A percentile compares a stretch with the other conserved stretches of the same genome.
These are phyloP conservation scores for Epichloe bromicola DNA, from an alignment of 2,329 filamentous ascomycete species.

Conservation along the genomic window DNA sequence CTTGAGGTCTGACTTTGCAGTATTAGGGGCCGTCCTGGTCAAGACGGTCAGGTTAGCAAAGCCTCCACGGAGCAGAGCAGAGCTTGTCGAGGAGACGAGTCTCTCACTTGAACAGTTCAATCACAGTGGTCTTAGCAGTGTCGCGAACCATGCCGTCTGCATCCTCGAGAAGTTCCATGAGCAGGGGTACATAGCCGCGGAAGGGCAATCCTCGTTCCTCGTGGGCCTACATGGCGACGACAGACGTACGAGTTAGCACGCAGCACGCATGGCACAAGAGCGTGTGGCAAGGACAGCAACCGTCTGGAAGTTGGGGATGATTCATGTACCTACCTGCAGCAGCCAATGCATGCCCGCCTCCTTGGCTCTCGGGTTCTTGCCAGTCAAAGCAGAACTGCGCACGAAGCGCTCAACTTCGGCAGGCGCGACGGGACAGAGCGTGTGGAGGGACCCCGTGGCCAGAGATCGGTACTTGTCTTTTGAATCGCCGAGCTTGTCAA, in stretches of 20 bases:
- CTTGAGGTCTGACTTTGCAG: slow-evolving; percentile 80
- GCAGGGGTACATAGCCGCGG: slow-evolving; percentile 64
- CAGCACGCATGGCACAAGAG: slow-evolving; percentile 3
- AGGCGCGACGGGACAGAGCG: slow-evolving; percentile 58
- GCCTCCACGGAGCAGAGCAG: too few species aligned
- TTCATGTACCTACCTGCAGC: slow-evolving; percentile 44
- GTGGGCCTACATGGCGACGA: slow-evolving; percentile 50
- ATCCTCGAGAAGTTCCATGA: slow-evolving; percentile 83
- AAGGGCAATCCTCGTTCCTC: slow-evolving; percentile 68
- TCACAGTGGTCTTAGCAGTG: slow-evolving; percentile 66
- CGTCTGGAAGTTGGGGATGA: background rate
- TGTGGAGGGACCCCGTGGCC: slow-evolving; percentile 62
- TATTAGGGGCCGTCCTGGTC: slow-evolving; percentile 57
- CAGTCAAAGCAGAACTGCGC: slow-evolving; percentile 62
- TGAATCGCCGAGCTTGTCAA: slow-evolving; percentile 77
- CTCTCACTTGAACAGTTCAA: slow-evolving; percentile 70
- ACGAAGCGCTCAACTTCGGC: slow-evolving; percentile 69
- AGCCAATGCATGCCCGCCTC: slow-evolving; percentile 80
- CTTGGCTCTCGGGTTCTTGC: slow-evolving; percentile 73
- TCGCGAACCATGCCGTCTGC: slow-evolving; percentile 81
- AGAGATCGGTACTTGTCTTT: slow-evolving; percentile 73
- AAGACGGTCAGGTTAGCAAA: slow-evolving; percentile 4
- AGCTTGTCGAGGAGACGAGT: background rate
- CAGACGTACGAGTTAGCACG: slow-evolving; percentile 9
- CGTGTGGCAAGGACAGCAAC: background rate